Base-by-base conservation (phyloP, 2,329 filamentous ascomycete species). In the Amauroascus verrucosus region DNA sequence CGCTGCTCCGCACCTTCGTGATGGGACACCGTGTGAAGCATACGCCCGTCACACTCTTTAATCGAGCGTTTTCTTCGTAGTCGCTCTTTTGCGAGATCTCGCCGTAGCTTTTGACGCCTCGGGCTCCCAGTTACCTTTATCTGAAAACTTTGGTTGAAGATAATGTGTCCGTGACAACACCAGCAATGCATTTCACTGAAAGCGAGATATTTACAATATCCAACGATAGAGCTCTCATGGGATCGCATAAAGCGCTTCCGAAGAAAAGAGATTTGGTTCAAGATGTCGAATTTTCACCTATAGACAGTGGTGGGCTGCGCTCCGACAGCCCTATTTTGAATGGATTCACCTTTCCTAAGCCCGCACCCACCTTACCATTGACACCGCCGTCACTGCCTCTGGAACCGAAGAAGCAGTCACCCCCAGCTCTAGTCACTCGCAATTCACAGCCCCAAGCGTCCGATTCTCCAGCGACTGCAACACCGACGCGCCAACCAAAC, bases 401-500 rank as follows among this genome's bases (percentile, higher is more conserved):
- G 20, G 63, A 66, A 54, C 46, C 60, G 16, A 57, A 54, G 37
- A 61, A 60, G 54, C 60, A 58, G 57, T 51, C 54, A 33, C 22
- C 60, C 53, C 61, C 67, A 54, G 58, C 59, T 52, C 54, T 59
- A 40, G 55, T 61, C 22, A 60, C 63, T 20, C 57, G 56, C 35
- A 55, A 54, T 28, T 61, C 60, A 8, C 49, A 54, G 37, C 43
- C 32, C 6, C 28, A 32, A 26, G 47, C 13, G 7, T 16, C 35
- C 14, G 43, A 57, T 24, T 38, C 35, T 4, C 54, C 60, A 20
- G 60, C 60, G 28, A 61, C 60, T 35, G 72, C 73, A 52, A 86
- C 83, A 4, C 82, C 83, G 48, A 77, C 81, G 26, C 79, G 81
- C 58, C 80, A 83, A 58, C 77, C 77, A 62, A 86, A 81, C 61